Conservation (phyloP, 1,284 basidiomycete species). For the Austroboletus novae-zelandiae region DNA sequence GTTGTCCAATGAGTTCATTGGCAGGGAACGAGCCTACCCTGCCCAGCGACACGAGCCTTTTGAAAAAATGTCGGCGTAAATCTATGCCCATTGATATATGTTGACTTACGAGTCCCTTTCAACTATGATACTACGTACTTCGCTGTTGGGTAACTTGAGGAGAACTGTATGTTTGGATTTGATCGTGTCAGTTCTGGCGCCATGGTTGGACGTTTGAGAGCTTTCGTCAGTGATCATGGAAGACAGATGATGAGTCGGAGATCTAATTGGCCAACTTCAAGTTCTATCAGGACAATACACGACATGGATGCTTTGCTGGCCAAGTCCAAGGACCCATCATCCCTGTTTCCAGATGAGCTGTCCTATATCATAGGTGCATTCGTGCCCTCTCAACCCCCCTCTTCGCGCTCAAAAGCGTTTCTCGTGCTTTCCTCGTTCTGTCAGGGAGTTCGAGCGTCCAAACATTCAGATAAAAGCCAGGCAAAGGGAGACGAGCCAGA, state of each 20-base stretch:
- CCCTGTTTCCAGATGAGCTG: conserved; percentile 54
- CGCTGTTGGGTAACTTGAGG: conserved; percentile 66
- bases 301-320: conserved; percentile 35
- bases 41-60: conserved; percentile 64
- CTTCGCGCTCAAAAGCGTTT: conserved; percentile 62
- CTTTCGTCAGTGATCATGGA: conserved; percentile 15
- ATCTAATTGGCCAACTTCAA: no score
- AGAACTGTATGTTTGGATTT: conserved; percentile 63
- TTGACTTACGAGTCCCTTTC: conserved; percentile 60
- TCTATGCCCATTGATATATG: not conserved
- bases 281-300: not conserved
- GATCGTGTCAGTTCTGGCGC: conserved; percentile 40
- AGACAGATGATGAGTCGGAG: not conserved
- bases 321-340: conserved; percentile 35
- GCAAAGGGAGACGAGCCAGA: conserved; percentile 31
- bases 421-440: conserved; percentile 64
- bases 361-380: conserved; percentile 55
- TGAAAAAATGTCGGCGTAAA: conserved; percentile 8
- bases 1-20: conserved; percentile 67
- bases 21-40: conserved; percentile 73
- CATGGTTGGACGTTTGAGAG: conserved; percentile 2
- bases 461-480: conserved; percentile 26
- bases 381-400: conserved; percentile 42
- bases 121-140: conserved; percentile 63
- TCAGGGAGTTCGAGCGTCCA: conserved; percentile 48